Percentiles rank a stretch among this genome's conserved stretches.
phyloP scores from a whole-genome alignment of 148 eudicot species.

The Chenopodium suecicum region DNA sequence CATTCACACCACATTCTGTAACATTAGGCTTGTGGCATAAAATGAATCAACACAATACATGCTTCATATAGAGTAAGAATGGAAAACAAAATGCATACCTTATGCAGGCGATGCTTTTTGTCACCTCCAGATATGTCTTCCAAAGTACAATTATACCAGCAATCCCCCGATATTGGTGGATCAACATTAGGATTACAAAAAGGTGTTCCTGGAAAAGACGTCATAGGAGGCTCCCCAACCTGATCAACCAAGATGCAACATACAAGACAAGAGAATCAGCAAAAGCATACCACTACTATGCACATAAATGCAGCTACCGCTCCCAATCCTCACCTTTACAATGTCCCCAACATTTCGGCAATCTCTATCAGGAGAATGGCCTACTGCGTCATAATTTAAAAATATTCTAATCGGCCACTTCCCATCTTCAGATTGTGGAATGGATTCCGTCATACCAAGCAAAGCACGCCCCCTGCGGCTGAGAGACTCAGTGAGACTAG shows the following conservation, averaged over 20 bases:
- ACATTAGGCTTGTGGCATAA: neutral
- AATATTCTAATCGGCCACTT: slow-evolving; percentile 87
- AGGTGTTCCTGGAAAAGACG: slow-evolving; percentile 51
- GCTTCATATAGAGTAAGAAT: neutral
- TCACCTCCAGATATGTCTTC: slow-evolving; percentile 88
- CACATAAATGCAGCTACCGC: slow-evolving; percentile 8
- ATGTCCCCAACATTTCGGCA: slow-evolving; percentile 82
- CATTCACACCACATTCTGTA: neutral
- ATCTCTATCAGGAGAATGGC: slow-evolving; percentile 91
- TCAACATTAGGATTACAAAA: slow-evolving; percentile 74
- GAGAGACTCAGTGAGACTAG: slow-evolving; percentile 40
- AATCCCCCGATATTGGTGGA: slow-evolving; percentile 81
- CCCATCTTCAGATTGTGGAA: slow-evolving; percentile 42
- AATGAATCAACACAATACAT: neutral
- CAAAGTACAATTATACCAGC: slow-evolving; percentile 94
- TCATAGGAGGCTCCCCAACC: slow-evolving; percentile 89
- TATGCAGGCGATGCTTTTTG: slow-evolving; percentile 78
- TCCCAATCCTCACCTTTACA: slow-evolving; percentile 64
- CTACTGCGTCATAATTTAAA: slow-evolving; percentile 97
- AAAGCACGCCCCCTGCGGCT: slow-evolving; percentile 61
- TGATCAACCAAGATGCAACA: slow-evolving; percentile 28
- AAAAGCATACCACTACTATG: slow-evolving; percentile 4
- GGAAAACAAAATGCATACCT: slow-evolving; percentile 39
- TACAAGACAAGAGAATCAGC: neutral
- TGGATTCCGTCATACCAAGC: slow-evolving; percentile 45